Evolutionary conservation across 176 grass and related monocot species (phyloP).

Genomic region (Oryza nivara): DNA sequence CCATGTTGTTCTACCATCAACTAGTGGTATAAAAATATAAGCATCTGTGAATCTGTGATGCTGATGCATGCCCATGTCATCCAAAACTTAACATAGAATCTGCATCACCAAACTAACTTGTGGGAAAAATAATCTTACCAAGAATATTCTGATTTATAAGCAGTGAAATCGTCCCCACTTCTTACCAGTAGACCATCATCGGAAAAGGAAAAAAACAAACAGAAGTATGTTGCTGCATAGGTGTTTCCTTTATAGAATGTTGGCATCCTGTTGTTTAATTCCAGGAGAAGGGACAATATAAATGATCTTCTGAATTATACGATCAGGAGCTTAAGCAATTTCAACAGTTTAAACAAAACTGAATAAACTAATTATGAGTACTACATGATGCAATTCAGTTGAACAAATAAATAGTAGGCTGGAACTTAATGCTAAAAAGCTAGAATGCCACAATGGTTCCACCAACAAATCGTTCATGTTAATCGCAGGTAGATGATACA

Average conservation of each 20-base stretch:
- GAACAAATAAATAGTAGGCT: neutral
- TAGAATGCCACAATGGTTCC: conserved; percentile 21
- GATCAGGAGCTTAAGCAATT: neutral
- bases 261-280: conserved; percentile 7
- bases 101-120: conserved; percentile 20
- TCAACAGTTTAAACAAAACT: neutral
- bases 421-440: neutral
- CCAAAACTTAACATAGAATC: neutral
- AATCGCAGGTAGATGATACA: conserved; percentile 16
- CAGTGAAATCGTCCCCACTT: neutral
- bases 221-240: neutral
- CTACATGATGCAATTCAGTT: conserved; percentile 20
- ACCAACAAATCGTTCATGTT: neutral
- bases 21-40: conserved; percentile 17
- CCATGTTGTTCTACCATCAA: neutral
- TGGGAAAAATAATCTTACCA: neutral
- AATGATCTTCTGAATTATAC: neutral
- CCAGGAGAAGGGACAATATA: conserved; percentile 4
- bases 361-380: conserved; percentile 4
- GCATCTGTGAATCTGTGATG: neutral
- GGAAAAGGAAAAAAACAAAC: neutral
- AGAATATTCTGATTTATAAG: conserved; percentile 10
- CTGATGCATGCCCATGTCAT: neutral
- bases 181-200: neutral
- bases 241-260: conserved; percentile 6